Base-by-base conservation (phyloP, 129 eudicot species). In the Tanacetum coccineum region DNA sequence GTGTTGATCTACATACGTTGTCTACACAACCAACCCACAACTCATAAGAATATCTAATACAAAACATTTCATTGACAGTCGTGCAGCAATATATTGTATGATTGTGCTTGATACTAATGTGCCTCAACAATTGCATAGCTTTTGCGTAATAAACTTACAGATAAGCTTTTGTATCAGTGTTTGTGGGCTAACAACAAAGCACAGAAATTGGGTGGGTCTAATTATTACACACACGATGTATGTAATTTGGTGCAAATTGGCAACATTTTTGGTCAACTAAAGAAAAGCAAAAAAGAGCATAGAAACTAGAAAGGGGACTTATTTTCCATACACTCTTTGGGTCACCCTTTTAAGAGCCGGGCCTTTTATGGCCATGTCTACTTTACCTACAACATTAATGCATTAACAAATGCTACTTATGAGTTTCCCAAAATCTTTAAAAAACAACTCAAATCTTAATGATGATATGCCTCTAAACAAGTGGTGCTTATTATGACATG, bases 401-500 rank as follows among this genome's bases (percentile, higher is more conserved):
- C 70, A 60, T 75, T 67, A 67, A 59, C 56, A 75, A 56, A 75
- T 67, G 69, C 25, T 59, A 8, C 46, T 67, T 67, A 70, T 67
- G 70, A 22, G 36, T 51, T 68, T 42, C 61, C 49, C 74, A 67
- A 75, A 11, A 59, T n/a, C 40, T 62, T 64, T 52, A 26, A 55
- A 72, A 30, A 59, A 3, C 17, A 42, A 36, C 49, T 46, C 46
- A 18, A 32, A 39, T 61, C 17, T 59, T 67, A 67, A 58, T 72
- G 56, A 63, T 72, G 46, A 40, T 72, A 55, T 64, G 78, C 61
- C 60, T 49, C 49, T n/a, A 47, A 66, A 59, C 69, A 47, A 56
- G 64, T 75, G 69, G 74, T 67, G 69, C 60, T 75, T 75, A 75
- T 75, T 6, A 75, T 74, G 36, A 42, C 53, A 74, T 13, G 60